phyloP scores from a whole-genome alignment of 1,139 yeast species.

The Entelexis sorbosivorans region DNA sequence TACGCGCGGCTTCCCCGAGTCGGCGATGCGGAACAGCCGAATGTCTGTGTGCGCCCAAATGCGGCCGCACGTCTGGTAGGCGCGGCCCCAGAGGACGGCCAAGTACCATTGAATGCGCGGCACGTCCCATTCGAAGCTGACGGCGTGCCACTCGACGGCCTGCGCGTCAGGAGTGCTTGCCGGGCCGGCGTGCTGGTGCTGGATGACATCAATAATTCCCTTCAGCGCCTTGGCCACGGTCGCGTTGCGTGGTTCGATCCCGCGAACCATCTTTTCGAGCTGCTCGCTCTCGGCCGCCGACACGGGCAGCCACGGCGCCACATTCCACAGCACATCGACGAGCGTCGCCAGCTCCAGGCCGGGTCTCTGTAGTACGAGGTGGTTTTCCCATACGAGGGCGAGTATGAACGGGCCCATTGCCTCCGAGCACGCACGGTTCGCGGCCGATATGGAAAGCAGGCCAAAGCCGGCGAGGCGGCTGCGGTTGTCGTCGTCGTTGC shows the following conservation, averaged over 20 bases:
- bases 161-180: not conserved
- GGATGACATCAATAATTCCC: not conserved
- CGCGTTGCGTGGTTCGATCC: conserved; percentile 2
- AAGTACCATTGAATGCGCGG: conserved; percentile 68
- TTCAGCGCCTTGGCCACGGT: conserved; percentile 2
- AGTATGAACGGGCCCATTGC: conserved; percentile 22
- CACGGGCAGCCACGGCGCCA: conserved; percentile 11
- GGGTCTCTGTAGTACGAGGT: conserved; percentile 5
- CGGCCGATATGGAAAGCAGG: conserved; percentile 4
- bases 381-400: not conserved
- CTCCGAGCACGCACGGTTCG: not conserved
- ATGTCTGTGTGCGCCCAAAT: conserved; percentile 57
- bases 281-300: conserved; percentile 8
- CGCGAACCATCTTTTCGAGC: not conserved
- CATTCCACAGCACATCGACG: conserved; percentile 18
- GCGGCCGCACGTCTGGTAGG: conserved; percentile 41
- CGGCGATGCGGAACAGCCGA: conserved; percentile 47
- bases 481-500: conserved; percentile 1
- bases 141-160: conserved; percentile 29
- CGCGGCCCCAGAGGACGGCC: conserved; percentile 53
- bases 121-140: conserved; percentile 51
- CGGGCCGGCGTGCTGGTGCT: not conserved
- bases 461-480: conserved; percentile 9
- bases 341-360: conserved; percentile 12
- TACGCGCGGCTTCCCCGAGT: conserved; percentile 20